Conservation (phyloP, 169 alveolate species). For the Plasmodium vivax region DNA sequence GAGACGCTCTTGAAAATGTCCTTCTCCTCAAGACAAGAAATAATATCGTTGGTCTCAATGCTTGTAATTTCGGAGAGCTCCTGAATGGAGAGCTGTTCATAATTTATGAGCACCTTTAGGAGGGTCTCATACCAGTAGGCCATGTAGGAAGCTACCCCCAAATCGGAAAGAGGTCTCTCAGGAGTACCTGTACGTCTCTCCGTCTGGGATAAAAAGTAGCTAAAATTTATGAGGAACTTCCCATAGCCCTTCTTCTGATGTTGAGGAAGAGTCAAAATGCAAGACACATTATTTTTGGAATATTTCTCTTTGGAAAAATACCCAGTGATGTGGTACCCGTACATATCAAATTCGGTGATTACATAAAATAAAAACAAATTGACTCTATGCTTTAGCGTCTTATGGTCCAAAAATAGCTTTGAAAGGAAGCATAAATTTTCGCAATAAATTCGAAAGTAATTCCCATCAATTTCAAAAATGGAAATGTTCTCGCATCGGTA, state of each 20-base stretch:
- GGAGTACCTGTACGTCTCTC: slow-evolving; percentile 97
- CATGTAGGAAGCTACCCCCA: slow-evolving; percentile 96
- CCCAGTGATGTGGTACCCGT: slow-evolving; percentile 91
- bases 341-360: slow-evolving; percentile 92
- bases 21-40: slow-evolving; percentile 89
- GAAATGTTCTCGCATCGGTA: slow-evolving; percentile 93
- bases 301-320: slow-evolving; percentile 93
- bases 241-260: slow-evolving; percentile 94
- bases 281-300: slow-evolving; percentile 91
- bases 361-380: slow-evolving; percentile 93
- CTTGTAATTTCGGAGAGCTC: slow-evolving; percentile 88
- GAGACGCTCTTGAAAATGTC: slow-evolving; percentile 86
- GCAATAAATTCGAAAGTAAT: slow-evolving; percentile 92
- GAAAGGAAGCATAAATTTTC: slow-evolving; percentile 96
- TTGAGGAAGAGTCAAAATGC: slow-evolving; percentile 92
- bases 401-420: slow-evolving; percentile 97
- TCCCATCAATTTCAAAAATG: slow-evolving; percentile 98
- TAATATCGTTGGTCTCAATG: slow-evolving; percentile 89
- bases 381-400: slow-evolving; percentile 92
- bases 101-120: slow-evolving; percentile 24
- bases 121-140: slow-evolving; percentile 92
- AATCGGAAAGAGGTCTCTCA: slow-evolving; percentile 97
- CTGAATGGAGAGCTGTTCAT: slow-evolving; percentile 58
- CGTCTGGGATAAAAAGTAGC: slow-evolving; percentile 93
- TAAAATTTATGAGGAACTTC: slow-evolving; percentile 88